Base-by-base conservation (phyloP, 352 stramenopile genomes). In the Aphanomyces stellatus region DNA sequence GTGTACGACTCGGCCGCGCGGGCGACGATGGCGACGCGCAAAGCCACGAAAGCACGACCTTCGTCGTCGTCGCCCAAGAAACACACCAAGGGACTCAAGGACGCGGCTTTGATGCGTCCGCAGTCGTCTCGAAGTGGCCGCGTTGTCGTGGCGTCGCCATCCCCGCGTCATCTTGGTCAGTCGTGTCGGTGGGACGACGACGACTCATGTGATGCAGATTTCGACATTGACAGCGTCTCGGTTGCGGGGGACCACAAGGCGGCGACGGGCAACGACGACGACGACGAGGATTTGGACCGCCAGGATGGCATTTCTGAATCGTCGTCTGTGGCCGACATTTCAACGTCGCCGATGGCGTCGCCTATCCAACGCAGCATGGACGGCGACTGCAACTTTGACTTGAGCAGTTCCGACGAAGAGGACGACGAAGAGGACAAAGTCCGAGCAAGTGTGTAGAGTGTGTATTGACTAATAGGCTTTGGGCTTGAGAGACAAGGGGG, bases 211-310 rank as follows among this genome's bases (percentile, higher is more conserved):
- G n/a, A 62, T 24, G 53, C 81, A 19, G 85, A 94, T 65, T 92
- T 88, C 64, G 85, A 94, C 57, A 72, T 93, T 24, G 85, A 93
- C 71, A 91, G 83, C 70, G 80, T 94, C n/a, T 94, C 85, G 11
- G 76, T 94, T 46, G 69, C 72, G 0, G 85, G 76, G 51, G 49
- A 35, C 8, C 17, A 17, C 19, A 69, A 53, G 11, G n/a, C n/a
- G n/a, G n/a, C n/a, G n/a, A n/a, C n/a, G n/a, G n/a, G n/a, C n/a
- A n/a, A n/a, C n/a, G n/a, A n/a, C n/a, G n/a, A n/a, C n/a, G n/a
- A n/a, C n/a, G n/a, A n/a, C n/a, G n/a, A n/a, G n/a, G n/a, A n/a
- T n/a, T n/a, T n/a, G n/a, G 81, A 86, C 69, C 76, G 84, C 55
- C 69, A 85, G 22, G 83, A 91, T 56, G 79, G 75, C 33, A 63